Evolutionary conservation across 139 green algal species (phyloP).

Genomic region (Desmodesmus armatus): DNA sequence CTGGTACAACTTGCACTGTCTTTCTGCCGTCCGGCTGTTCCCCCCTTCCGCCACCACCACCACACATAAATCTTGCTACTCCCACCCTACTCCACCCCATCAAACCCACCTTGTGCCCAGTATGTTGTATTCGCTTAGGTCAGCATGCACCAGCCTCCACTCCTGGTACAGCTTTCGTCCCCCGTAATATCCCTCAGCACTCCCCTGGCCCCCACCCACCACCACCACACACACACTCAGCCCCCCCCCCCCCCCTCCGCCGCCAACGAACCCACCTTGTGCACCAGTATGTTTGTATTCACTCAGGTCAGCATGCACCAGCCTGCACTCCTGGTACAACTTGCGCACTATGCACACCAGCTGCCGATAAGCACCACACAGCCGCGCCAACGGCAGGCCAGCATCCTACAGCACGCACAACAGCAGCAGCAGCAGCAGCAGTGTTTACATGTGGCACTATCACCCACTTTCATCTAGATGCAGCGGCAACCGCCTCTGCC

Average conservation of each 20-base stretch:
- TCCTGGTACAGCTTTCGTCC: constrained; percentile 83
- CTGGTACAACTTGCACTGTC: constrained; percentile 88
- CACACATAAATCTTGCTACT: too few species aligned
- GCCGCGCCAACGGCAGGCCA: constrained; percentile 67
- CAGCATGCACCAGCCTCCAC: constrained; percentile 95
- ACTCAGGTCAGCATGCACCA: constrained; percentile 97
- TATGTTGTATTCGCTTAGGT: constrained; percentile 99
- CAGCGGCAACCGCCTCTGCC: too few species aligned
- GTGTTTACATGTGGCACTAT: too few species aligned
- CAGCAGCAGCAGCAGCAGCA: constrained; percentile 12
- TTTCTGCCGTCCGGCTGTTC: too few species aligned
- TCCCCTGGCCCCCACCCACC: too few species aligned
- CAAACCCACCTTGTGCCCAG: constrained; percentile 80
- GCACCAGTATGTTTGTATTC: constrained; percentile 98
- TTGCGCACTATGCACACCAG: constrained; percentile 75
- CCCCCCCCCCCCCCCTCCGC: neutral
- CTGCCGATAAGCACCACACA: constrained; percentile 76
- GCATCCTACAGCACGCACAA: neutral
- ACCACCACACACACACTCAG: neutral
- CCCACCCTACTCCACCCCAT: too few species aligned
- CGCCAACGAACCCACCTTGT: constrained; percentile 59
- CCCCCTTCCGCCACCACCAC: too few species aligned
- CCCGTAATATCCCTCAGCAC: too few species aligned
- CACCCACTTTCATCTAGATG: too few species aligned
- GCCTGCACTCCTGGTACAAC: constrained; percentile 88